phyloP scores from a whole-genome alignment of 805 yeast species.

The Hanseniaspora nectarophila region DNA sequence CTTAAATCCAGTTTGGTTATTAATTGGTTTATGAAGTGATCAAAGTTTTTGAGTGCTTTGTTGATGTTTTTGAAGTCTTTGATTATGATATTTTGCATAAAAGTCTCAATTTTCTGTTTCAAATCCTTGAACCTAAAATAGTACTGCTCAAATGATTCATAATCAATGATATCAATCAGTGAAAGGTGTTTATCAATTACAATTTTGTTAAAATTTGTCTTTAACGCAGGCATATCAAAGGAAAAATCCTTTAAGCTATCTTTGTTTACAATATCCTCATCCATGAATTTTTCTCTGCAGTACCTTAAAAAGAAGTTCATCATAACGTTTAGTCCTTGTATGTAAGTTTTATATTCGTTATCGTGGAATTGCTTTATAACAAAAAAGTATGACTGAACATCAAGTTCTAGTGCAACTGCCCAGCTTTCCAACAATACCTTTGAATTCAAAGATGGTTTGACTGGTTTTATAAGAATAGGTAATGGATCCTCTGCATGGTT shows the following conservation, averaged over 20 bases:
- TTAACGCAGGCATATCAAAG: neutral
- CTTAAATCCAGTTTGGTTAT: neutral
- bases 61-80: neutral
- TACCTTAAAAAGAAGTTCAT: neutral
- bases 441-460: neutral
- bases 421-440: conserved; percentile 4
- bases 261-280: neutral
- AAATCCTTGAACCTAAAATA: conserved; percentile 27
- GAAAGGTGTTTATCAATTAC: conserved; percentile 18
- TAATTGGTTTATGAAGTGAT: neutral
- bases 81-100: conserved; percentile 16
- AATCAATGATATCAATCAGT: conserved; percentile 30
- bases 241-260: neutral
- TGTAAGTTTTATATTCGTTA: neutral
- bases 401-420: conserved; percentile 8
- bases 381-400: conserved; percentile 4
- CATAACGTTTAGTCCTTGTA: neutral
- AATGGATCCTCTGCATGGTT: conserved; percentile 3
- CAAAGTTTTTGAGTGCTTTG: neutral
- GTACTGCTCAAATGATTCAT: conserved; percentile 23
- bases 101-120: conserved; percentile 18
- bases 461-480: conserved; percentile 11
- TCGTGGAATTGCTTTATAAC: neutral
- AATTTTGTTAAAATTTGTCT: conserved; percentile 19
- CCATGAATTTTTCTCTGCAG: neutral